Evolutionary conservation across 2,329 filamentous ascomycete genomes (phyloP), one percentile per base, ranked within the genome.

Genomic region (Blumeriella jaapii): DNA sequence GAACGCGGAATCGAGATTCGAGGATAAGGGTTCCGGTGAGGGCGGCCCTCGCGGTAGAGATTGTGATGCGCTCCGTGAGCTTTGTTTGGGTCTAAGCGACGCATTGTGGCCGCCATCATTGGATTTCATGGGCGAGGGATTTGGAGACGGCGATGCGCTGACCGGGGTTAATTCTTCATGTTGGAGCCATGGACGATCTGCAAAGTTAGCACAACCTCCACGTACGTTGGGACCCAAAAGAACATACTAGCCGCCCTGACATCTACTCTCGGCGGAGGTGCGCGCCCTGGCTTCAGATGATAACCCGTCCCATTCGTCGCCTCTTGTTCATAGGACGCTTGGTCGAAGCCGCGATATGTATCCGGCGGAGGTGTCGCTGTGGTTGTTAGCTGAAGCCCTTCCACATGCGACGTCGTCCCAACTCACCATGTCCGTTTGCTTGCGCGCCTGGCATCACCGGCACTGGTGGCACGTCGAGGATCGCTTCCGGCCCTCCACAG

Each of bases 101-200:
- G 53, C 63, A 55, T 59, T 60, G 50, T 53, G 59, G 39, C n/a
- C n/a, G 53, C 64, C 48, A 55, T 65, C 64, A 38, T 59, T 62
- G 16, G 71, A 67, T 10, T 71, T 74, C 36, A 67, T 63, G 6
- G 79, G 78, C n/a, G 81, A 83, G 16, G 69, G 63, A 38, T 68
- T 71, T 44, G 65, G 68, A 25, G 74, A 76, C 32, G 68, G 70
- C 14, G 67, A 67, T 37, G 67, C 67, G 56, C 75, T 82, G 31
- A 70, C 61, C 31, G 77, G 77, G 8, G 77, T 82, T 38, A 78
- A 59, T 54, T 78, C 67, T 34, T 67, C 70, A 32, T 68, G 64
- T 24, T 62, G 68, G 41, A 65, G 52, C 48, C 66, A 78, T 15
- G 64, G 61, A 39, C 64, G 63, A 48, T 78, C 72, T 32, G 18